Evolutionary conservation across 371 early-diverging fungal species (phyloP).

Genomic region (Sporodiniella umbellata): DNA sequence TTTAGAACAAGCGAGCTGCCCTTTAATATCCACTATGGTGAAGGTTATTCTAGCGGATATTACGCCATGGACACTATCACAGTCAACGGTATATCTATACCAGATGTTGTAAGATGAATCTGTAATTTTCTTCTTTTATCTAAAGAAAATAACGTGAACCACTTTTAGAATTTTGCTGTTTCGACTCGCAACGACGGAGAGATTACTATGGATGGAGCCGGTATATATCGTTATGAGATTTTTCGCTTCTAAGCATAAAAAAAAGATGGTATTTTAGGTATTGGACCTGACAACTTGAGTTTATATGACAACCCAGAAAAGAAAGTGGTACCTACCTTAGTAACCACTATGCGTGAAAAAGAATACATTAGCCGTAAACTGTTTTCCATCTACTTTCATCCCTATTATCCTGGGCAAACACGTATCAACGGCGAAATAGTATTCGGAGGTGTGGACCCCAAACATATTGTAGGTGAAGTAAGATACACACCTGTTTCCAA

Average conservation of each 20-base stretch:
- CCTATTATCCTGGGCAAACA: conserved; percentile 9
- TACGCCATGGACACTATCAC: conserved; percentile 38
- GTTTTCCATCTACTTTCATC: conserved; percentile 42
- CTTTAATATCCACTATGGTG: conserved; percentile 40
- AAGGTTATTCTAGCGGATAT: conserved; percentile 36
- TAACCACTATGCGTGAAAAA: conserved; percentile 31
- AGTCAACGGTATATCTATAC: conserved; percentile 22
- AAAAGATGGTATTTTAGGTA: conserved; percentile 41
- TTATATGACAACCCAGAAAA: conserved; percentile 31
- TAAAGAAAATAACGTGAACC: too few species aligned
- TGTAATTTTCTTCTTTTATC: background rate
- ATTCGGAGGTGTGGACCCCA: conserved; percentile 41
- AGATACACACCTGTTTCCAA: conserved; percentile 25
- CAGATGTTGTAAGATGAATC: conserved; percentile 24
- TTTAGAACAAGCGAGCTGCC: conserved; percentile 8
- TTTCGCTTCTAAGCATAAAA: background rate
- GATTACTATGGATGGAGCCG: conserved; percentile 33
- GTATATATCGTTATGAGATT: too few species aligned
- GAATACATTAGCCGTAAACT: conserved; percentile 26
- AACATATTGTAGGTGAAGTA: conserved; percentile 22
- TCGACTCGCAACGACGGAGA: conserved; percentile 46
- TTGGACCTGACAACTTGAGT: conserved; percentile 38
- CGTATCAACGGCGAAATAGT: conserved; percentile 39
- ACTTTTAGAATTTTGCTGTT: conserved; percentile 35
- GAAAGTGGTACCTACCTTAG: conserved; percentile 28